Percentiles rank a stretch among this genome's conserved stretches.
Evolutionary conservation across 1,284 basidiomycete genomes (phyloP).

Genomic region (Ganoderma lingzhi): DNA sequence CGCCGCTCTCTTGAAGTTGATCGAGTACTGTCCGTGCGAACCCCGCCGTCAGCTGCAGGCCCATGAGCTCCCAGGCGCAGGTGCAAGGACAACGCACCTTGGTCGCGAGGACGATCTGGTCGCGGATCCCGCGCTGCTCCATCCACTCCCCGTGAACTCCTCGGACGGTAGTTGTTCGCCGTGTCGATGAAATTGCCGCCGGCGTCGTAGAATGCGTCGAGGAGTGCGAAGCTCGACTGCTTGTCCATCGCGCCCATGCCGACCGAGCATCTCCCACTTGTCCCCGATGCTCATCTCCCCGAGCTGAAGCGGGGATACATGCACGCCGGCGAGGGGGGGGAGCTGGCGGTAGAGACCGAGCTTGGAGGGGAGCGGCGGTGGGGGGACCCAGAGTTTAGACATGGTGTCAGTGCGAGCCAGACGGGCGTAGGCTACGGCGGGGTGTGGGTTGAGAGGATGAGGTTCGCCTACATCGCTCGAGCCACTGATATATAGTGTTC

Average conservation of each 20-base stretch:
- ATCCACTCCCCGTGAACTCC: conserved; percentile 53
- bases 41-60: background rate
- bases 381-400: conserved; percentile 27
- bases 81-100: conserved; percentile 36
- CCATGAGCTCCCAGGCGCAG: background rate
- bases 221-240: conserved; percentile 43
- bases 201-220: conserved; percentile 44
- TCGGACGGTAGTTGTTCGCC: conserved; percentile 43
- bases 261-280: conserved; percentile 48
- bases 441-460: background rate
- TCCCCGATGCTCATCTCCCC: conserved; percentile 63
- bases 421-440: background rate
- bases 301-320: conserved; percentile 57
- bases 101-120: conserved; percentile 55
- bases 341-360: conserved; percentile 36
- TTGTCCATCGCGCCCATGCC: conserved; percentile 51
- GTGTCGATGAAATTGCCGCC: conserved; percentile 46
- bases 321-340: conserved; percentile 37
- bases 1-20: conserved; percentile 39
- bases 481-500: background rate
- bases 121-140: conserved; percentile 47
- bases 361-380: conserved; percentile 28
- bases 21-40: conserved; percentile 41
- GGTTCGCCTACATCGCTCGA: background rate
- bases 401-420: background rate